Evolutionary conservation across 805 yeast species (phyloP), one percentile per base, ranked within the genome.

Genomic region (Dipodascus geniculatus): DNA sequence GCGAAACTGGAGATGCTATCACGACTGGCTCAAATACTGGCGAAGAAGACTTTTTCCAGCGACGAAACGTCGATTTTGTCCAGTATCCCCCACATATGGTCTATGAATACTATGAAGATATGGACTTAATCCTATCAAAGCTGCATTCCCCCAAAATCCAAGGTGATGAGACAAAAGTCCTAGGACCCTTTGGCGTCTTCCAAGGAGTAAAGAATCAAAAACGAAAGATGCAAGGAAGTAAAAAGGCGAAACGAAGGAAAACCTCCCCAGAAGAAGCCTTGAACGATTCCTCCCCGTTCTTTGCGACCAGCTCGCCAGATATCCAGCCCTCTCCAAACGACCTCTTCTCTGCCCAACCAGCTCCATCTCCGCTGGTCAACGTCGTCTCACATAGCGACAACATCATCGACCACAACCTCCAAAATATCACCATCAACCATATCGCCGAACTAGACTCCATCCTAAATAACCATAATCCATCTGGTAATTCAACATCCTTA

Each of bases 161-260:
- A 0, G 64, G 71, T 23, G 72, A 71, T 2, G 71, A 73, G 44
- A 82, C 87, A 0, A 74, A 77, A 68, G 61, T 76, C 2, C 67
- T 76, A 48, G 95, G 96, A 0, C 95, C 93, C 14, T 89, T 87
- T 71, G 95, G 95, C 0, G 93, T 87, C 0, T 87, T 88, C 61
- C 75, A 75, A 58, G 83, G 83, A 0, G 53, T 61, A 51, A 50
- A 65, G 48, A 47, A 35, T 19, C 42, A 48, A 4, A 38, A 28
- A 44, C 47, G 35, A 3, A 44, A 38, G 19, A 23, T 44, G 16
- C 44, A 38, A 17, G 44, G 20, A 3, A 23, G 31, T 47, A 23
- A 22, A 22, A 47, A 47, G n/a, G 14, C 49, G 8, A 47, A 47
- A 47, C 23, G 49, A 22, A 20, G 31, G n/a, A 22, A 23, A 47